phyloP scores from a whole-genome alignment of 805 yeast species.

The Ascoidea tarda region DNA sequence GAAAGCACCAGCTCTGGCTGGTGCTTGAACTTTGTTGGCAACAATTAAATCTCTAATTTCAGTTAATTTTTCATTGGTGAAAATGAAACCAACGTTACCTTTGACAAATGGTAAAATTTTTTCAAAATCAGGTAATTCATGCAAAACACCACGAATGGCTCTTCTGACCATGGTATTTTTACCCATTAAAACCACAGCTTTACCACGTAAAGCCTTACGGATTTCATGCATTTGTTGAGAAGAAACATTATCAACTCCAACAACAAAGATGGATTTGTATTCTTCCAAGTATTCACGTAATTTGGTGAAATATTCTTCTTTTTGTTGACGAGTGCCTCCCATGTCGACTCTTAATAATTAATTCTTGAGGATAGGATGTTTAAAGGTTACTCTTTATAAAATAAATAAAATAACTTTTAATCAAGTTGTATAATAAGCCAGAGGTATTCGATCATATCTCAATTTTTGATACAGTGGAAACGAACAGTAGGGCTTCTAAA shows the following conservation, averaged over 20 bases:
- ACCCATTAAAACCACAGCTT: conserved; percentile 97
- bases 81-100: conserved; percentile 99
- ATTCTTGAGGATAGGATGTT: conserved; percentile 69
- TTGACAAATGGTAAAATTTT: conserved; percentile 85
- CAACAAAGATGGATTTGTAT: conserved; percentile 96
- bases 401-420: background rate
- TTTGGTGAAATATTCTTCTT: conserved; percentile 87
- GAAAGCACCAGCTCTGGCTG: conserved; percentile 99
- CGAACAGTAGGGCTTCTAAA: too few relatives aligned
- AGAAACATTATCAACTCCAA: conserved; percentile 99
- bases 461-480: too few relatives aligned
- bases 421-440: too few relatives aligned
- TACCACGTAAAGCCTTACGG: conserved; percentile 93
- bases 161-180: conserved; percentile 99
- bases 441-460: too few relatives aligned
- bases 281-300: conserved; percentile 91
- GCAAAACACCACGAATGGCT: conserved; percentile 92
- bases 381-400: conserved; percentile 37
- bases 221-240: conserved; percentile 99
- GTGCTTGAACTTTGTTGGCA: conserved; percentile 97
- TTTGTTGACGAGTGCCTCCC: conserved; percentile 99
- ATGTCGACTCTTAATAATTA: conserved; percentile 66
- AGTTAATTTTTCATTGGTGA: conserved; percentile 95
- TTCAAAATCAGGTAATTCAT: conserved; percentile 94
- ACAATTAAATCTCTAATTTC: conserved; percentile 77